These are phyloP conservation scores for Pezicula neosporulosa DNA, from an alignment of 2,329 filamentous ascomycete species.

Conservation along the genomic window DNA sequence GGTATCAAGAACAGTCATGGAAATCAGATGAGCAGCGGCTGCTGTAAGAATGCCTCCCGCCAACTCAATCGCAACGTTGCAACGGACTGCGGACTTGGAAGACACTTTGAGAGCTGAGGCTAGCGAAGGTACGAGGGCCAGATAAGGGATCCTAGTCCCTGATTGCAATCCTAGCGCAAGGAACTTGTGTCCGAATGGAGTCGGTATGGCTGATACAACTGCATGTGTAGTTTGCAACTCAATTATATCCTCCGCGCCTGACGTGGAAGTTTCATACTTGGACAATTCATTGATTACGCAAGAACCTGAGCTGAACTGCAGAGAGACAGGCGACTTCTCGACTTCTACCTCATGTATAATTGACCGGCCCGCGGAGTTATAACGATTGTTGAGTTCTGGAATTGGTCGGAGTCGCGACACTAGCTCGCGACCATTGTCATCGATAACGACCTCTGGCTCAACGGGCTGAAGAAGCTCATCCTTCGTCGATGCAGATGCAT, in stretches of 20 bases:
- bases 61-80: neutral
- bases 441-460: conserved; percentile 8
- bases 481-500: too few relatives aligned
- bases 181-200: conserved; percentile 1
- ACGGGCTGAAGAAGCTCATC: too few relatives aligned
- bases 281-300: too few relatives aligned
- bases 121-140: neutral
- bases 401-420: conserved; percentile 7
- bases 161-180: conserved; percentile 1
- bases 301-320: too few relatives aligned
- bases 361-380: conserved; percentile 5
- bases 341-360: conserved; percentile 2
- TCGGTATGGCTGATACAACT: neutral
- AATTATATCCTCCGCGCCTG: too few relatives aligned
- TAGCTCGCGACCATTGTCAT: conserved; percentile 1
- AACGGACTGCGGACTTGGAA: neutral
- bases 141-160: neutral
- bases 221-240: too few relatives aligned
- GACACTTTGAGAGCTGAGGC: neutral
- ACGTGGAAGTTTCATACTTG: too few relatives aligned
- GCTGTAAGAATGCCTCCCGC: neutral
- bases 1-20: neutral
- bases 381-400: conserved; percentile 2
- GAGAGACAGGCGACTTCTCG: too few relatives aligned
- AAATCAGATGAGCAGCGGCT: neutral